A percentile compares a stretch with the other conserved stretches of the same genome.
phyloP scores from a whole-genome alignment of 2,329 filamentous ascomycete genomes.

The Alternaria sp. region DNA sequence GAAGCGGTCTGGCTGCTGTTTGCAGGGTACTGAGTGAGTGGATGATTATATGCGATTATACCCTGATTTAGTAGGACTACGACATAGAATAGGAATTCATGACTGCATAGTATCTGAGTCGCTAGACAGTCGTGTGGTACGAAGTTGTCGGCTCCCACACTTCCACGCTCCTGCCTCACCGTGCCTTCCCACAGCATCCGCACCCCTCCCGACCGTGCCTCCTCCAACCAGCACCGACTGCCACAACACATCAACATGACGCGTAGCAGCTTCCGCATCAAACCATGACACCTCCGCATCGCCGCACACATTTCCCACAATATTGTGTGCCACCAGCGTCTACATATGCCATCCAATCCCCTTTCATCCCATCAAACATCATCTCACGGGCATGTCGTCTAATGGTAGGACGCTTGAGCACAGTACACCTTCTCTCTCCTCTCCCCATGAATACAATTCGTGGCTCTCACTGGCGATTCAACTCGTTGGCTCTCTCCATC shows the following conservation, averaged over 20 bases:
- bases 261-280: background rate
- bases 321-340: accelerated
- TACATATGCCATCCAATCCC: background rate
- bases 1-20: background rate
- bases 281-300: background rate
- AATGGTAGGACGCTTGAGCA: background rate
- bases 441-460: too few species aligned
- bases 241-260: background rate
- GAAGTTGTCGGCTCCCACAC: too few species aligned
- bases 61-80: background rate
- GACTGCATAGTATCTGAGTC: background rate
- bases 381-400: background rate
- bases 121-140: background rate
- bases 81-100: background rate
- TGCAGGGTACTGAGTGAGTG: background rate
- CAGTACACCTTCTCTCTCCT: background rate
- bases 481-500: background rate
- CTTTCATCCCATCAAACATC: background rate
- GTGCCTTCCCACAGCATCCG: background rate
- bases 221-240: background rate
- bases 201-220: background rate
- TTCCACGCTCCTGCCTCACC: background rate
- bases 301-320: background rate
- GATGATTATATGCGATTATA: background rate
- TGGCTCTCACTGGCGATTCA: background rate